These are phyloP conservation scores for Aureobasidium sp. DNA, from an alignment of 2,329 filamentous ascomycete genomes.

Conservation along the genomic window DNA sequence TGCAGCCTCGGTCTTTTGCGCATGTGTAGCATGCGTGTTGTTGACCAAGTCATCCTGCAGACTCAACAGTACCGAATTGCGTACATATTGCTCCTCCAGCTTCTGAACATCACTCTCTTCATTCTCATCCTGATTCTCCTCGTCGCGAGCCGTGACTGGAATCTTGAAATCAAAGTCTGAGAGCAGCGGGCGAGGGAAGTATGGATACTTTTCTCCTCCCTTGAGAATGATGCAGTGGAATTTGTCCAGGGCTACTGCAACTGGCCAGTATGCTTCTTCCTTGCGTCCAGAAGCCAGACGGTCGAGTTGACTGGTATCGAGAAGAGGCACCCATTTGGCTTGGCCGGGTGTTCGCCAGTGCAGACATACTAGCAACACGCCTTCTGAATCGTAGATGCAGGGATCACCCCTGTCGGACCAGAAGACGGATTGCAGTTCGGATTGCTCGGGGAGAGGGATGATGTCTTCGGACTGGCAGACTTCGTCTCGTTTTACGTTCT, in stretches of 20 bases:
- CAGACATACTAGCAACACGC: conserved; percentile 75
- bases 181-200: conserved; percentile 81
- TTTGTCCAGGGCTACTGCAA: conserved; percentile 81
- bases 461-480: conserved; percentile 92
- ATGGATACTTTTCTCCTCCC: conserved; percentile 84
- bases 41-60: conserved; percentile 69
- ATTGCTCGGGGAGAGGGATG: conserved; percentile 70
- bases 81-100: conserved; percentile 52
- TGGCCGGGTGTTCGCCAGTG: conserved; percentile 85
- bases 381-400: conserved; percentile 90
- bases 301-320: conserved; percentile 78
- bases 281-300: conserved; percentile 80
- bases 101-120: conserved; percentile 26
- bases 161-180: conserved; percentile 90
- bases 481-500: conserved; percentile 89
- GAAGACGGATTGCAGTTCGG: conserved; percentile 72
- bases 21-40: conserved; percentile 54
- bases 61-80: conserved; percentile 61
- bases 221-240: conserved; percentile 99
- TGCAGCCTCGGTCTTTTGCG: conserved; percentile 59
- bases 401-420: conserved; percentile 93
- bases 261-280: conserved; percentile 86
- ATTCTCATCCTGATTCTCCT: conserved; percentile 32
- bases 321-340: conserved; percentile 82
- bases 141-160: conserved; percentile 51